These are phyloP conservation scores for Mycotypha africana DNA, from an alignment of 371 early-diverging fungal species.

Conservation along the genomic window DNA sequence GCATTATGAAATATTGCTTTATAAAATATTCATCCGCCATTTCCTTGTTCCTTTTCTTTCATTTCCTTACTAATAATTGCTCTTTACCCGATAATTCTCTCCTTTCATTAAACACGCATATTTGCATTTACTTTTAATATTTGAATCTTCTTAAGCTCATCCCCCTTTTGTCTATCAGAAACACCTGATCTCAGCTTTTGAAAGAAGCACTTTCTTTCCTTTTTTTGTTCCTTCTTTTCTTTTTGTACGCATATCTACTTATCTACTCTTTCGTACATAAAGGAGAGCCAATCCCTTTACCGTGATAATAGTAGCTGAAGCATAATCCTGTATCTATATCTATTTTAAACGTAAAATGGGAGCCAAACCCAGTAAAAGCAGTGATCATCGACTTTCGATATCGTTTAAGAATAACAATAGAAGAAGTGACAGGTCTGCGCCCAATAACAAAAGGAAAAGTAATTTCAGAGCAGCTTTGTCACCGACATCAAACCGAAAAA, in stretches of 20 bases:
- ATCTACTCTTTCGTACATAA: neutral
- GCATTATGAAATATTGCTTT: too few species aligned
- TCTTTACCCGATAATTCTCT: too few species aligned
- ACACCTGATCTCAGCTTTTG: neutral
- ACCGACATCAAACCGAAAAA: neutral
- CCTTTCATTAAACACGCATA: too few species aligned
- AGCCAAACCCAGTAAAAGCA: conserved; percentile 18
- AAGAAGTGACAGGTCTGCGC: neutral
- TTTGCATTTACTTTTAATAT: too few species aligned
- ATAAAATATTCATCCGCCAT: neutral
- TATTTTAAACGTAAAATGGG: conserved; percentile 10
- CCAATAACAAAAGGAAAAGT: too few species aligned
- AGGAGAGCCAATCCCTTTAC: neutral
- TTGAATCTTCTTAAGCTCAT: too few species aligned
- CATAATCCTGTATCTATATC: too few species aligned
- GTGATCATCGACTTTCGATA: conserved; percentile 1
- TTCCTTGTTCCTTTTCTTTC: neutral
- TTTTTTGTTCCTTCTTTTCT: neutral
- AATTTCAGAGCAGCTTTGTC: too few species aligned
- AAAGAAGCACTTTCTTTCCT: neutral
- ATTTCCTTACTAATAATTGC: neutral
- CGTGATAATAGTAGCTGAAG: too few species aligned
- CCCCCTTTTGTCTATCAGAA: neutral
- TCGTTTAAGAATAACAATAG: neutral
- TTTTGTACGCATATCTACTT: neutral